A percentile compares a stretch with the other conserved stretches of the same genome.
These are phyloP conservation scores for Sarocladiaceae sp. DNA, from an alignment of 2,329 filamentous ascomycete genomes.

Conservation along the genomic window DNA sequence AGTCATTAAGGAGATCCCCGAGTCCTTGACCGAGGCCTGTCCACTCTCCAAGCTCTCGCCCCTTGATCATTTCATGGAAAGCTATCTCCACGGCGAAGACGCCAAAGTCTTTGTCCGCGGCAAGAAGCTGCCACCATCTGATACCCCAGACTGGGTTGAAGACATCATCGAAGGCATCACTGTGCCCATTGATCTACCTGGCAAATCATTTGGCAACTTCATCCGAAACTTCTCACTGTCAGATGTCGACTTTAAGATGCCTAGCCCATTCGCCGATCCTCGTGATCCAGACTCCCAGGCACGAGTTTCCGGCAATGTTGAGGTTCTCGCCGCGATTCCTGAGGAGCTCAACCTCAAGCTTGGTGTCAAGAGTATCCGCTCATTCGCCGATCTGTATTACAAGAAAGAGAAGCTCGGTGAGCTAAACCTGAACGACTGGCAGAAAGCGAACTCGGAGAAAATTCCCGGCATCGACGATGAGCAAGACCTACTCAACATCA, in stretches of 20 bases:
- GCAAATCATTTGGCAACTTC: conserved; percentile 71
- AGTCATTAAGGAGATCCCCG: conserved; percentile 65
- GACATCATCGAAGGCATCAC: conserved; percentile 76
- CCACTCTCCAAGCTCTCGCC: conserved; percentile 75
- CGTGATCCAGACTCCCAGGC: conserved; percentile 67
- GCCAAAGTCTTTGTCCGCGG: conserved; percentile 80
- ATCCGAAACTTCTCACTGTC: conserved; percentile 83
- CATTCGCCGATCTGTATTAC: conserved; percentile 76
- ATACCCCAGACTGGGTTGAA: conserved; percentile 75
- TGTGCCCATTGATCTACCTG: conserved; percentile 78
- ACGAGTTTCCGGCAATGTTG: conserved; percentile 74
- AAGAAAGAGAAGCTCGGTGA: conserved; percentile 70
- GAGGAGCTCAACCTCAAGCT: conserved; percentile 82
- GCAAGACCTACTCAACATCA: conserved; percentile 61
- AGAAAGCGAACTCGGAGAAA: conserved; percentile 73
- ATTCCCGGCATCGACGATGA: conserved; percentile 48
- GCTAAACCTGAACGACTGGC: conserved; percentile 76
- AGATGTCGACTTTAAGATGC: conserved; percentile 80
- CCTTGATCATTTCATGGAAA: conserved; percentile 71
- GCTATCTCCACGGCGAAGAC: conserved; percentile 74
- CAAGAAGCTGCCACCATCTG: conserved; percentile 55
- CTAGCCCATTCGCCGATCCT: conserved; percentile 72
- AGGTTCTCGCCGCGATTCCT: conserved; percentile 72
- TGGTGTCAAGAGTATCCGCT: conserved; percentile 68
- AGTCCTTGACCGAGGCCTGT: conserved; percentile 65